Base-by-base conservation (phyloP, 1,284 basidiomycete species). In the Thelephora terrestris region DNA sequence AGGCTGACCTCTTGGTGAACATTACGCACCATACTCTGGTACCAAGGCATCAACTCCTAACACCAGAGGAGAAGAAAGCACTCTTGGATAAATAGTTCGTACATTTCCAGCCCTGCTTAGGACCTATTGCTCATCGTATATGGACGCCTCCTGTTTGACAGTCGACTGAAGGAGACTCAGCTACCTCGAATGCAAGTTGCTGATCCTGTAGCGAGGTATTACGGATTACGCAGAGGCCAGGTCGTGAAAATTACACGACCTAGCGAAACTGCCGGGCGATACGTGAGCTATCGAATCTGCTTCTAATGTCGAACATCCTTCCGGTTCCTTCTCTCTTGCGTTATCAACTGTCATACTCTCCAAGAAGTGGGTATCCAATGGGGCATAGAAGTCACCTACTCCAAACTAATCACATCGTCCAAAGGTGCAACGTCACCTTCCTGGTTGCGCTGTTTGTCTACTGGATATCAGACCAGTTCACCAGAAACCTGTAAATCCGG, bases 191-290 rank as follows among this genome's bases (percentile, higher is more conserved):
- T 99, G 58, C 94, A 97, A 69, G 68, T 96, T 47, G 83, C 84
- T 17, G 96, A 99, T 68, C 96, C 96, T 5, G 95, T 99, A 12
- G 93, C 95, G 35, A 80, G 93, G 53, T 99, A 99, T 68, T 99
- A 97, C 70, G 96, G 96, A 45, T 77, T 99, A 52, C 79, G 84
- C 61, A 78, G 96, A 52, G 94, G 95, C 20, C 91, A 97, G 66
- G 96, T 99, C 35, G 96, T 99, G 64, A 97, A 97, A 73, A 99
- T 99, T 58, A 99, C 90, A 52, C 75, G 96, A 61, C 89, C 93
- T 21, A 93, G 90, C 65, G 96, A 99, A 74, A 99, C 96, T 16
- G 89, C 88, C 56, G 96, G 95, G 53, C 79, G 96, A 59, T 98
- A 94, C 63, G 89, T 89, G 51, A 91, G 87, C 58, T 95, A 91